Percentiles rank a stretch among this genome's conserved stretches.
Evolutionary conservation across 1,139 yeast species (phyloP).

Genomic region (Taphrina populina): DNA sequence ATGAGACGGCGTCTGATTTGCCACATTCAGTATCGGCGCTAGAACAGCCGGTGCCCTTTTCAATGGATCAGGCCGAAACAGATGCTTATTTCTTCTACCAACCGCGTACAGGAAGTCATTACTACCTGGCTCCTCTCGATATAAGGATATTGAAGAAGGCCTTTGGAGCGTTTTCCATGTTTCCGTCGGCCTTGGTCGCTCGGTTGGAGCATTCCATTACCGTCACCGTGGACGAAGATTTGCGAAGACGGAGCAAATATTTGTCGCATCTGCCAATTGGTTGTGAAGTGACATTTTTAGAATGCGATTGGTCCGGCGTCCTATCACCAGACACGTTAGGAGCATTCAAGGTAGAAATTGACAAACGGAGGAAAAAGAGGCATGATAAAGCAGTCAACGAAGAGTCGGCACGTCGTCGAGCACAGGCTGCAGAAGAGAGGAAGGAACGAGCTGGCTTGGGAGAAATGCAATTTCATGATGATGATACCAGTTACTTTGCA

Average conservation of each 20-base stretch:
- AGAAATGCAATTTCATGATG: conserved; percentile 12
- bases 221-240: conserved; percentile 57
- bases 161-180: conserved; percentile 60
- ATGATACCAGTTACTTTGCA: conserved; percentile 25
- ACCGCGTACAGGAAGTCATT: conserved; percentile 65
- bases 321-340: conserved; percentile 57
- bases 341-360: conserved; percentile 59
- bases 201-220: conserved; percentile 68
- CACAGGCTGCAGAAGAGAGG: conserved; percentile 25
- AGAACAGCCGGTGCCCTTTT: background rate
- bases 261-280: conserved; percentile 81
- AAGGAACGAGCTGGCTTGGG: conserved; percentile 16
- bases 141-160: conserved; percentile 65
- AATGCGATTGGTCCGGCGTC: conserved; percentile 72
- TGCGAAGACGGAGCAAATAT: conserved; percentile 67
- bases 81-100: conserved; percentile 63
- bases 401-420: conserved; percentile 33
- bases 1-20: background rate
- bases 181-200: conserved; percentile 65
- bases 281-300: conserved; percentile 77
- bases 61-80: background rate
- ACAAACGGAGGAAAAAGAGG: conserved; percentile 58
- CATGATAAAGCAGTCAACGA: conserved; percentile 52
- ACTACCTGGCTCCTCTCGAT: conserved; percentile 74
- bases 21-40: background rate